Conservation (phyloP, 768 basidiomycete species). For the Amanita rimosa region DNA sequence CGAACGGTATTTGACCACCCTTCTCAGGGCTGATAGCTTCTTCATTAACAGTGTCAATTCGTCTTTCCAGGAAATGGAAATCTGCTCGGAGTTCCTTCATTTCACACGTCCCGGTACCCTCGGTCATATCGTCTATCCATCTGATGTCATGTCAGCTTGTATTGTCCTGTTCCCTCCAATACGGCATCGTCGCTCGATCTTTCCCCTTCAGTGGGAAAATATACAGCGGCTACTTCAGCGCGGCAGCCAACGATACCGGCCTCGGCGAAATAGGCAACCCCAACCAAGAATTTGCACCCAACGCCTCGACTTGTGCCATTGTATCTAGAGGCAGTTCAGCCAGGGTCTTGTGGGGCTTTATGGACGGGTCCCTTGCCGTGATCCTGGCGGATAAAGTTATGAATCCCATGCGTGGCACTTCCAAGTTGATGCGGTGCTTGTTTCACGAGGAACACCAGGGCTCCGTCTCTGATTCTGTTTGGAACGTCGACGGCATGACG, state of each 20-base stretch:
- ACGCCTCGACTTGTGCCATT: slow-evolving; percentile 48
- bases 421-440: slow-evolving; percentile 34
- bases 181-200: slow-evolving; percentile 67
- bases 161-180: slow-evolving; percentile 50
- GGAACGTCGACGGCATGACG: slow-evolving; percentile 21
- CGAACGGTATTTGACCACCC: slow-evolving; percentile 28
- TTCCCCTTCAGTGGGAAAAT: slow-evolving; percentile 59
- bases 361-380: slow-evolving; percentile 55
- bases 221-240: slow-evolving; percentile 47
- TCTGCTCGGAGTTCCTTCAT: slow-evolving; percentile 47
- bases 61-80: slow-evolving; percentile 50
- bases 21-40: not conserved
- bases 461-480: slow-evolving; percentile 41
- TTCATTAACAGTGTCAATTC: not conserved
- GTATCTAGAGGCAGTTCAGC: slow-evolving; percentile 55
- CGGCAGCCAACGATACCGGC: slow-evolving; percentile 42
- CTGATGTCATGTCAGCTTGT: slow-evolving; percentile 46
- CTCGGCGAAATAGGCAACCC: slow-evolving; percentile 55
- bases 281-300: slow-evolving; percentile 62
- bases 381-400: slow-evolving; percentile 47
- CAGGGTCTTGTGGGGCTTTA: slow-evolving; percentile 64
- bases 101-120: slow-evolving; percentile 53
- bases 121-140: slow-evolving; percentile 45
- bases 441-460: slow-evolving; percentile 57
- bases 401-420: slow-evolving; percentile 36